A percentile compares a stretch with the other conserved stretches of the same genome.
phyloP scores from a whole-genome alignment of 2,329 filamentous ascomycete genomes.

The Paraphoma chrysanthemicola region DNA sequence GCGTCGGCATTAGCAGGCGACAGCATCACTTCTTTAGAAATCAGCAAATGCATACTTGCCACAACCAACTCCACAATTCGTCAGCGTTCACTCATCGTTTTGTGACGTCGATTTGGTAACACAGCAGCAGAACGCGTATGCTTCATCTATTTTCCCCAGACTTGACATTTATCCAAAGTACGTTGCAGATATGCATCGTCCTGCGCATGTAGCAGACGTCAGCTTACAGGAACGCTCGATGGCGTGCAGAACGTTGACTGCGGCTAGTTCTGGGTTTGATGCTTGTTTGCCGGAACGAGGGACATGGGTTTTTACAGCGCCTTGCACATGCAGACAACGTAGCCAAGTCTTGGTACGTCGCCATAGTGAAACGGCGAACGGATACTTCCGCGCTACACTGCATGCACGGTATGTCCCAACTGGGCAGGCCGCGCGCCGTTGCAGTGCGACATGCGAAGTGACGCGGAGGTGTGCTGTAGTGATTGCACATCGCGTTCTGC shows the following conservation, averaged over 20 bases:
- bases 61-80: background rate
- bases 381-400: background rate
- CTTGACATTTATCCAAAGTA: background rate
- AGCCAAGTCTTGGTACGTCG: too few relatives aligned
- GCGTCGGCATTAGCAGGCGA: background rate
- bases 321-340: too few relatives aligned
- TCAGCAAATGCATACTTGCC: background rate
- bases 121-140: background rate
- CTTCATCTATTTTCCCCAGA: background rate
- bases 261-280: background rate
- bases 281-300: background rate
- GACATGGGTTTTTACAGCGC: too few relatives aligned
- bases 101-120: background rate
- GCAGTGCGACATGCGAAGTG: background rate
- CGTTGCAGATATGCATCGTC: background rate
- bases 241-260: background rate
- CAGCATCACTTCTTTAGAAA: background rate
- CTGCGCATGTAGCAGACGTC: background rate
- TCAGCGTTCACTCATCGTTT: background rate
- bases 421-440: background rate
- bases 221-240: background rate
- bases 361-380: background rate
- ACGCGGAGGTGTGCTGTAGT: background rate
- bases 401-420: background rate
- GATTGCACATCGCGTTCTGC: background rate